These are phyloP conservation scores for Lactarius hengduanensis DNA, from an alignment of 768 basidiomycete species.

Conservation along the genomic window DNA sequence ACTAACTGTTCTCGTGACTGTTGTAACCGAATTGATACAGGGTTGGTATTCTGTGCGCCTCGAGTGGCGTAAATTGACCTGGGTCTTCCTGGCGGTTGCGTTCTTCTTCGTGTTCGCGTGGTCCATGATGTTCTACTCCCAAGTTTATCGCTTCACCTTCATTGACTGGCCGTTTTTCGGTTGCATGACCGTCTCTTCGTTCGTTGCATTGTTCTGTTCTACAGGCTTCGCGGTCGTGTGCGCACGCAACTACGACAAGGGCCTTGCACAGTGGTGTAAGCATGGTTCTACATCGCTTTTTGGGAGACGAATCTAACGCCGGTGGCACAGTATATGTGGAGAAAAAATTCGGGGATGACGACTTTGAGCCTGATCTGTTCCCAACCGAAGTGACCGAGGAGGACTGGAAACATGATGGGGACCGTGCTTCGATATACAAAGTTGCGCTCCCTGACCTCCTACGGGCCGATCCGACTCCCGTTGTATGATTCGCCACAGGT, in stretches of 20 bases:
- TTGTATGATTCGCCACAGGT: neutral
- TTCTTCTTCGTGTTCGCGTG: constrained; percentile 37
- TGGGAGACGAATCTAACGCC: too few relatives aligned
- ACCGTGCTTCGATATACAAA: constrained; percentile 25
- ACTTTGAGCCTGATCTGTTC: constrained; percentile 26
- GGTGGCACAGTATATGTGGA: constrained; percentile 22
- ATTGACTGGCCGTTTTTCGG: constrained; percentile 51
- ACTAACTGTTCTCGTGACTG: neutral
- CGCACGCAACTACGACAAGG: constrained; percentile 52
- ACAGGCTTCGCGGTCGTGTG: constrained; percentile 49
- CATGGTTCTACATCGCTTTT: constrained; percentile 6
- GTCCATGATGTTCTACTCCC: constrained; percentile 34
- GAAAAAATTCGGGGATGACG: neutral
- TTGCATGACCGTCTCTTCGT: constrained; percentile 44
- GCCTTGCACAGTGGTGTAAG: constrained; percentile 56
- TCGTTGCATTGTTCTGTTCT: constrained; percentile 39
- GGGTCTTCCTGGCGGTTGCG: constrained; percentile 44
- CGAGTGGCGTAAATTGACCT: constrained; percentile 45
- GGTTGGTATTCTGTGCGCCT: constrained; percentile 54
- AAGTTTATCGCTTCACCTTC: constrained; percentile 35
- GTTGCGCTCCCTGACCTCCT: constrained; percentile 10
- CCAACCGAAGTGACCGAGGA: constrained; percentile 12
- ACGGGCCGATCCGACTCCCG: neutral
- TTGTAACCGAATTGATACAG: constrained; percentile 31
- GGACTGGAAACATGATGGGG: constrained; percentile 19